Evolutionary conservation across 2,329 filamentous ascomycete genomes (phyloP).

Genomic region (Bipolaris oryzae): DNA sequence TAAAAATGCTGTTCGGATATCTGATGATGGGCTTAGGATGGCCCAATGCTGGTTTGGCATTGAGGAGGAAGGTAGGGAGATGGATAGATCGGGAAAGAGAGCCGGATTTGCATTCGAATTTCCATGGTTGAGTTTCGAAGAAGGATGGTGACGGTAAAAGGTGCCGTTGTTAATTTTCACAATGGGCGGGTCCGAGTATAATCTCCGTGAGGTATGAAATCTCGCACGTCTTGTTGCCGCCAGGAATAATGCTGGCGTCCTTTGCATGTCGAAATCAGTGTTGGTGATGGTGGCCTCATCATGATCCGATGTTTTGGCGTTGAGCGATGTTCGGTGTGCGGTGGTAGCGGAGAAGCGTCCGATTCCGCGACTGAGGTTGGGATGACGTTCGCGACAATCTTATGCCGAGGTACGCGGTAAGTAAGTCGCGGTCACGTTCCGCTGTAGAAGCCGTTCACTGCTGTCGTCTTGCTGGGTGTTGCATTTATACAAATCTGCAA

Average conservation of each 20-base stretch:
- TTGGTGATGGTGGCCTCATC: background rate
- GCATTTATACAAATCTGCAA: constrained; percentile 11
- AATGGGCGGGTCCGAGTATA: constrained; percentile 35
- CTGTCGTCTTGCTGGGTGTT: constrained; percentile 15
- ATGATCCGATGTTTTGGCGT: constrained; percentile 13
- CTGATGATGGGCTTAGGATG: constrained; percentile 77
- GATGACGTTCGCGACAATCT: constrained; percentile 30
- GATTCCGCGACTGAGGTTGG: constrained; percentile 22
- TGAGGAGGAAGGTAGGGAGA: constrained; percentile 68
- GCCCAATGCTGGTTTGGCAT: constrained; percentile 72
- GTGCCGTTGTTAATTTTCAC: constrained; percentile 66
- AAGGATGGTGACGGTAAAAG: constrained; percentile 79
- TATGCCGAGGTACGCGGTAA: constrained; percentile 33
- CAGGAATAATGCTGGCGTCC: constrained; percentile 36
- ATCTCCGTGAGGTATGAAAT: constrained; percentile 23
- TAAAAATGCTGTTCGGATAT: constrained; percentile 82
- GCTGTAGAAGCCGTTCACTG: background rate
- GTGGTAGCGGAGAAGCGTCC: constrained; percentile 30
- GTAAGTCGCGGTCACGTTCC: constrained; percentile 12
- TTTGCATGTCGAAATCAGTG: constrained; percentile 37
- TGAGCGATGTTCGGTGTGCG: constrained; percentile 13
- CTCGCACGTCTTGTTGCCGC: constrained; percentile 34
- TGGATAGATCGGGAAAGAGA: constrained; percentile 73
- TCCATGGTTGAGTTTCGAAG: constrained; percentile 47
- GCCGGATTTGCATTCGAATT: constrained; percentile 66